A percentile compares a stretch with the other conserved stretches of the same genome.
phyloP scores from a whole-genome alignment of 192 early-diverging fungal species.

The Umbelopsis sp. region DNA sequence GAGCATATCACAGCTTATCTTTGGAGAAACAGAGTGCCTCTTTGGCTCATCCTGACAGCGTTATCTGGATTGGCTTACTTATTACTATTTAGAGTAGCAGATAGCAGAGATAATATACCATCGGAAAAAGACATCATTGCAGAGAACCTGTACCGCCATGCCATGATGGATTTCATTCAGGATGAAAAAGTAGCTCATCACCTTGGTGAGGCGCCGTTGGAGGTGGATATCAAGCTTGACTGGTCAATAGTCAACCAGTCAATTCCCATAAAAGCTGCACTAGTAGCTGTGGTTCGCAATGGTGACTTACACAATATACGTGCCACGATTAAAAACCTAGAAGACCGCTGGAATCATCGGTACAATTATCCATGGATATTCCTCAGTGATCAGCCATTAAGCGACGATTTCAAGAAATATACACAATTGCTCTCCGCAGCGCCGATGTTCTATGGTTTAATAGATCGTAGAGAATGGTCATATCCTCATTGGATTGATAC shows the following conservation, averaged over 20 bases:
- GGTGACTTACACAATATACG: conserved; percentile 64
- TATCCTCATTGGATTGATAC: conserved; percentile 67
- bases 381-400: conserved; percentile 78
- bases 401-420: conserved; percentile 61
- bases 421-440: conserved; percentile 56
- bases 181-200: not conserved
- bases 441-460: conserved; percentile 60
- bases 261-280: conserved; percentile 53
- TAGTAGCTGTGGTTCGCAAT: conserved; percentile 80
- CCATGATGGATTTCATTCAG: conserved; percentile 4
- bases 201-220: not conserved
- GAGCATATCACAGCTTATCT: not conserved
- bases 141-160: conserved; percentile 10
- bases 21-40: not conserved
- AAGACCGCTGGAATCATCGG: conserved; percentile 78
- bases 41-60: not conserved
- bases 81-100: not conserved
- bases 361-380: conserved; percentile 87
- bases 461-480: conserved; percentile 59
- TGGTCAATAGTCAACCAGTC: not conserved
- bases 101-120: not conserved
- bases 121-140: conserved; percentile 3
- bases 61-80: not conserved
- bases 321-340: conserved; percentile 62
- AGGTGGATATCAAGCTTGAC: conserved; percentile 2